Evolutionary conservation across 768 basidiomycete species (phyloP).

Genomic region (Termitomyces sp.): DNA sequence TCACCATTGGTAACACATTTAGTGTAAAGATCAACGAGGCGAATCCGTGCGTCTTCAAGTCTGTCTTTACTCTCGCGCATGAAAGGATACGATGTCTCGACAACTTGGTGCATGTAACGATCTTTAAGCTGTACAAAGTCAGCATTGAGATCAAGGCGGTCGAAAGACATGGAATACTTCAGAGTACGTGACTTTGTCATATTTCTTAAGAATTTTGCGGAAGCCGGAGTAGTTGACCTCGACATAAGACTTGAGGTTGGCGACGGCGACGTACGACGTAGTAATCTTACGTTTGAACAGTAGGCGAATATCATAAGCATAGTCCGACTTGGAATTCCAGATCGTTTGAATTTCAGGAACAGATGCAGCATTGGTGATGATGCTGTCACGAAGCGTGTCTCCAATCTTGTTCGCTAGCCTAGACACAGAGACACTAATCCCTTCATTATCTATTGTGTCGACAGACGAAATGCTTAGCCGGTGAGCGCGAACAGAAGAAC

Average conservation of each 20-base stretch:
- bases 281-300: conserved; percentile 89
- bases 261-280: conserved; percentile 69
- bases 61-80: conserved; percentile 52
- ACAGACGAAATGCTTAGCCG: conserved; percentile 45
- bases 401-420: conserved; percentile 43
- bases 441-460: conserved; percentile 25
- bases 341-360: conserved; percentile 36
- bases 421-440: conserved; percentile 16
- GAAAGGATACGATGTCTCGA: conserved; percentile 70
- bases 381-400: conserved; percentile 42
- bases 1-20: conserved; percentile 82
- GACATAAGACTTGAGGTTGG: conserved; percentile 77
- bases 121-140: conserved; percentile 55
- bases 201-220: conserved; percentile 95
- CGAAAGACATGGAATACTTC: conserved; percentile 24
- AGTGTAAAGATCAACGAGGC: conserved; percentile 70
- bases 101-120: conserved; percentile 63
- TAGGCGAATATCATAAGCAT: conserved; percentile 77
- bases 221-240: conserved; percentile 93
- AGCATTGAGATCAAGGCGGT: not conserved
- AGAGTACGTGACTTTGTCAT: conserved; percentile 88
- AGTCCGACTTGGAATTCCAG: conserved; percentile 77
- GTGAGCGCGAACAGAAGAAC: conserved; percentile 11
- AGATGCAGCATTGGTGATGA: conserved; percentile 28
- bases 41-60: conserved; percentile 50